Conservation (phyloP, 2,329 filamentous ascomycete species). For the Apiospora rasikravindrae region DNA sequence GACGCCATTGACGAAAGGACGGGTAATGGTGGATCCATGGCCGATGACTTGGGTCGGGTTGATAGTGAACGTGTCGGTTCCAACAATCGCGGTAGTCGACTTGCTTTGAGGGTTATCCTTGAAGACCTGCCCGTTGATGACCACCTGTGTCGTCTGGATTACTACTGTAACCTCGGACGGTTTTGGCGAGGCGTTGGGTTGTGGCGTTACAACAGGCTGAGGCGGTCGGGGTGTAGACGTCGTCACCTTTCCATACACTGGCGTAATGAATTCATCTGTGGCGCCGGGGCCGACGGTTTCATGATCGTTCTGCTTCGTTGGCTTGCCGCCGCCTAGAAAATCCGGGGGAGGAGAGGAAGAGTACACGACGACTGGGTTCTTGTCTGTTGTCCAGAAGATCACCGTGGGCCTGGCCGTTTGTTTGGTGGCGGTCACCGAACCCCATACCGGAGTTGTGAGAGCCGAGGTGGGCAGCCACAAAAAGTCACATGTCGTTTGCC, state of each 20-base stretch:
- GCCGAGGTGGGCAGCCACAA: conserved; percentile 8
- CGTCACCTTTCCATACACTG: conserved; percentile 32
- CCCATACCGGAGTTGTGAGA: conserved; percentile 24
- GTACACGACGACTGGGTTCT: conserved; percentile 58
- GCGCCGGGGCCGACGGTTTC: conserved; percentile 23
- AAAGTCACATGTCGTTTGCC: background rate
- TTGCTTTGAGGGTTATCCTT: conserved; percentile 42
- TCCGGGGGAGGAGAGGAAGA: conserved; percentile 44
- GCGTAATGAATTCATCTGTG: conserved; percentile 20
- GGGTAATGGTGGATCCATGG: conserved; percentile 49
- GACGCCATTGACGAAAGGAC: conserved; percentile 43
- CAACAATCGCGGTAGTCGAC: conserved; percentile 50
- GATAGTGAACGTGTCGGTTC: conserved; percentile 52
- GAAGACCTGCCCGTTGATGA: conserved; percentile 54
- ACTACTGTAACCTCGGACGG: conserved; percentile 44
- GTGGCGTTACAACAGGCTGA: background rate
- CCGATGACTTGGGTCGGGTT: conserved; percentile 52
- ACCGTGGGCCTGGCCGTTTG: conserved; percentile 35
- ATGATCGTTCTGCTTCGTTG: conserved; percentile 26
- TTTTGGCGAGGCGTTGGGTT: conserved; percentile 9
- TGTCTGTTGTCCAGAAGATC: conserved; percentile 58
- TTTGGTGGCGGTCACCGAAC: conserved; percentile 8
- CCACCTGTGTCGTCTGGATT: conserved; percentile 49
- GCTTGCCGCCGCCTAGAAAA: conserved; percentile 41
- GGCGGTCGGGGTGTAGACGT: conserved; percentile 23